Percentiles rank a stretch among this genome's conserved stretches.
These are phyloP conservation scores for Helicostylum pulchrum DNA, from an alignment of 192 early-diverging fungal species.

Conservation along the genomic window DNA sequence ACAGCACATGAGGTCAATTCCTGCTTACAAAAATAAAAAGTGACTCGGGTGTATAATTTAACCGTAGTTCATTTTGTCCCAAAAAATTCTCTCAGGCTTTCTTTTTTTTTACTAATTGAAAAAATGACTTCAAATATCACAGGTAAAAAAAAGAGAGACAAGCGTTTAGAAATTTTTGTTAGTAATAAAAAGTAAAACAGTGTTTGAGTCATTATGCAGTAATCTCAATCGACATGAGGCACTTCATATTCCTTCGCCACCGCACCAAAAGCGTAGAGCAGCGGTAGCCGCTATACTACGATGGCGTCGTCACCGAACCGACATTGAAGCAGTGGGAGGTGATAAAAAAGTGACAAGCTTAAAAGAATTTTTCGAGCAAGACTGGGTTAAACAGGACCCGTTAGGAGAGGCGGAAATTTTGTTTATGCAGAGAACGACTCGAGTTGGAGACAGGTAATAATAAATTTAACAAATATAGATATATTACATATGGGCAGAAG, in stretches of 20 bases:
- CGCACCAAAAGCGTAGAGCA: conserved; percentile 22
- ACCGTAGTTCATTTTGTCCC: too few species aligned
- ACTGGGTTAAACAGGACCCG: conserved; percentile 22
- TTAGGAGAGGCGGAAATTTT: conserved; percentile 24
- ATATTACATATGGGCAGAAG: not conserved
- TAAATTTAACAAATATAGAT: not conserved
- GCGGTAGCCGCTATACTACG: conserved; percentile 23
- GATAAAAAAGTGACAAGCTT: not conserved
- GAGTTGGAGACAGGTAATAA: conserved; percentile 29
- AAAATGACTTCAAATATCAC: too few species aligned
- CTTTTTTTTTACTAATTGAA: too few species aligned
- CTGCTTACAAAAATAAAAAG: too few species aligned
- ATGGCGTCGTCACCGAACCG: conserved; percentile 7
- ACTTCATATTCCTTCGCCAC: conserved; percentile 20
- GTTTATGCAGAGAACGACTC: conserved; percentile 33
- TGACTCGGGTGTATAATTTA: too few species aligned
- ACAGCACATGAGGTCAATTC: too few species aligned
- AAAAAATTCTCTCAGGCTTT: too few species aligned
- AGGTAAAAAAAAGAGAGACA: too few species aligned
- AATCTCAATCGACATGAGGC: not conserved
- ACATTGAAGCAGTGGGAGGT: not conserved
- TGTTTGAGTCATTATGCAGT: conserved; percentile 3
- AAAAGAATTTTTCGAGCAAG: conserved; percentile 15
- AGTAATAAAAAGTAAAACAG: not conserved
- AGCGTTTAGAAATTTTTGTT: too few species aligned